A percentile compares a stretch with the other conserved stretches of the same genome.
These are phyloP conservation scores for Tylopilus sp. DNA, from an alignment of 768 basidiomycete species.

Conservation along the genomic window DNA sequence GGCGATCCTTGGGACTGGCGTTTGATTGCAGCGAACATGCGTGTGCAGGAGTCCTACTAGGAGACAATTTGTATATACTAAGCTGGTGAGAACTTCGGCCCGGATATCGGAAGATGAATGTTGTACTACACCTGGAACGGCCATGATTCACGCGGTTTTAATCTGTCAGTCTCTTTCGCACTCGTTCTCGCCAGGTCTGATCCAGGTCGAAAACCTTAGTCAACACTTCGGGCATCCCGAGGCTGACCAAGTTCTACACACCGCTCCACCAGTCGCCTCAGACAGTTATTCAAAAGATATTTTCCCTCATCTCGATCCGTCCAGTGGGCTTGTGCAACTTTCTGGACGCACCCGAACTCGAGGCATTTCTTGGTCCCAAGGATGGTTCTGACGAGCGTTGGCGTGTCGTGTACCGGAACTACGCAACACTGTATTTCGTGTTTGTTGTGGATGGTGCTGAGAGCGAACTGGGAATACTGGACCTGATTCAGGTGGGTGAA, in stretches of 20 bases:
- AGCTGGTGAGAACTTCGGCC: not conserved
- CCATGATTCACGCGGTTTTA: constrained; percentile 83
- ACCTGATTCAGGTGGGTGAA: constrained; percentile 84
- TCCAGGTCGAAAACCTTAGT: constrained; percentile 46
- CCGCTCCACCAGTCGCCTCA: constrained; percentile 60
- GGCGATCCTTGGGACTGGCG: not conserved
- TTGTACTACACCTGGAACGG: not conserved
- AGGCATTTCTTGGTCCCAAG: constrained; percentile 59
- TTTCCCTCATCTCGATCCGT: constrained; percentile 78
- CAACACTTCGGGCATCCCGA: constrained; percentile 87
- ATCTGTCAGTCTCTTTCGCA: constrained; percentile 57
- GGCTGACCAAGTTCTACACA: constrained; percentile 87
- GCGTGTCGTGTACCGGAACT: constrained; percentile 91
- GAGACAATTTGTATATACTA: too few species aligned
- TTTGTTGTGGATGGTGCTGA: constrained; percentile 96
- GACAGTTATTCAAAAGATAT: constrained; percentile 83
- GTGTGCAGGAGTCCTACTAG: not conserved
- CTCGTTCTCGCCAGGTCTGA: constrained; percentile 13
- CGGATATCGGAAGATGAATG: not conserved
- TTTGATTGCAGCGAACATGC: not conserved
- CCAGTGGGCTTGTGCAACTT: constrained; percentile 91
- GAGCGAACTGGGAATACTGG: constrained; percentile 94
- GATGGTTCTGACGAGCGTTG: constrained; percentile 58
- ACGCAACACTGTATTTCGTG: constrained; percentile 95
- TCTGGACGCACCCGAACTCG: constrained; percentile 87